phyloP scores from a whole-genome alignment of 2,329 filamentous ascomycete genomes.

The Ophiostoma quercus region DNA sequence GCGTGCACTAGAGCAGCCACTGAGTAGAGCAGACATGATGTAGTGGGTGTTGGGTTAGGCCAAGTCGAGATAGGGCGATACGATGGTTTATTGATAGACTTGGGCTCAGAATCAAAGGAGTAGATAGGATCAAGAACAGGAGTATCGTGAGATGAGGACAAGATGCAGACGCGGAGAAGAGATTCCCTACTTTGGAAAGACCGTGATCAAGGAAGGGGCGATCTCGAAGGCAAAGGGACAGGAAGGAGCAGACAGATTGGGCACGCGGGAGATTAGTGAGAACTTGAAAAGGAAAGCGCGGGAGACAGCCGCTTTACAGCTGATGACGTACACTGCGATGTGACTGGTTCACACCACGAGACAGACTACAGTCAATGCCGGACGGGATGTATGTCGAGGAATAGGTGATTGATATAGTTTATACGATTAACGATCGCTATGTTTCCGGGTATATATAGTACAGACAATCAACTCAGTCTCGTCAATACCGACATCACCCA shows the following conservation, averaged over 20 bases:
- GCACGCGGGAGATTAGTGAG: neutral
- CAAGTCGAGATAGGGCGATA: neutral
- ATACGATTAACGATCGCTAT: too few species aligned
- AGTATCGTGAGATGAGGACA: neutral
- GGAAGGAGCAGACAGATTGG: neutral
- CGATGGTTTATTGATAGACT: neutral
- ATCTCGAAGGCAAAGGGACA: neutral
- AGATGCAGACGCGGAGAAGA: neutral
- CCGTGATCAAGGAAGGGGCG: neutral
- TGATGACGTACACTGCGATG: neutral
- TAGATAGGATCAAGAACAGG: neutral
- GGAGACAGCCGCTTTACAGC: neutral
- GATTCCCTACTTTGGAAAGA: neutral
- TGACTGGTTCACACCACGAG: neutral
- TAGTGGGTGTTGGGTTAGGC: neutral
- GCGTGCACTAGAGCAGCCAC: neutral
- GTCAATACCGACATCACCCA: too few species aligned
- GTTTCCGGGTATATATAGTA: neutral
- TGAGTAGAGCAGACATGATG: neutral
- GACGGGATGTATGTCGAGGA: neutral
- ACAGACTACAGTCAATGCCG: neutral
- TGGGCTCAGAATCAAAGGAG: neutral
- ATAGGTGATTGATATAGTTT: too few species aligned
- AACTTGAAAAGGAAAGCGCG: neutral
- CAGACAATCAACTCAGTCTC: neutral